A percentile compares a stretch with the other conserved stretches of the same genome.
Evolutionary conservation across 352 stramenopile genomes (phyloP).

Genomic region (Pythium monospermum): DNA sequence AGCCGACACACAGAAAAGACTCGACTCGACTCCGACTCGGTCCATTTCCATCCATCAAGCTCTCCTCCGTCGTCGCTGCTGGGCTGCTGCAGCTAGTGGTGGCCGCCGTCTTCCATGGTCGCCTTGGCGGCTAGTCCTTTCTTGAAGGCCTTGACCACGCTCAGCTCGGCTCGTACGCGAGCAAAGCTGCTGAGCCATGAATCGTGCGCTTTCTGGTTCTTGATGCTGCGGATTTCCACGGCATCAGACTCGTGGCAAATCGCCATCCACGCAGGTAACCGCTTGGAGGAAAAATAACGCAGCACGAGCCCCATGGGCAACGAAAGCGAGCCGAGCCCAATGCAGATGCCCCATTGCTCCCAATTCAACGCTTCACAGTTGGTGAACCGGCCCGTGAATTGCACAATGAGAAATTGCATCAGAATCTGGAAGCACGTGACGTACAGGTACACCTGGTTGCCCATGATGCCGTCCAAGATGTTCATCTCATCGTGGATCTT

Average conservation of each 20-base stretch:
- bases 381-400: constrained; percentile 87
- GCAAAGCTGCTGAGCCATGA: too few relatives aligned
- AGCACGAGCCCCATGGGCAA: constrained; percentile 50
- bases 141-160: constrained; percentile 25
- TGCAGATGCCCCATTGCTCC: constrained; percentile 49
- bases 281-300: constrained; percentile 46
- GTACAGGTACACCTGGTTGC: constrained; percentile 66
- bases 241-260: constrained; percentile 50
- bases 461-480: constrained; percentile 90
- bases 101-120: constrained; percentile 13
- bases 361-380: constrained; percentile 46
- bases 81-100: background rate
- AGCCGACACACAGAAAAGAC: too few relatives aligned
- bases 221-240: constrained; percentile 23
- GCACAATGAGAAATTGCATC: constrained; percentile 93
- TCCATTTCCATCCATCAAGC: too few relatives aligned
- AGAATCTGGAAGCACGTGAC: background rate
- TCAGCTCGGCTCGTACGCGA: background rate
- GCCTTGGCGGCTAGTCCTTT: constrained; percentile 31
- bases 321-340: constrained; percentile 36
- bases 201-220: constrained; percentile 17
- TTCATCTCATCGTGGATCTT: constrained; percentile 84
- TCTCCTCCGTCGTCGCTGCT: too few relatives aligned
- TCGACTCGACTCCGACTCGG: too few relatives aligned
- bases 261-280: constrained; percentile 41